Evolutionary conservation across 257 asterid species (phyloP).

Genomic region (Cynanchum wilfordii): DNA sequence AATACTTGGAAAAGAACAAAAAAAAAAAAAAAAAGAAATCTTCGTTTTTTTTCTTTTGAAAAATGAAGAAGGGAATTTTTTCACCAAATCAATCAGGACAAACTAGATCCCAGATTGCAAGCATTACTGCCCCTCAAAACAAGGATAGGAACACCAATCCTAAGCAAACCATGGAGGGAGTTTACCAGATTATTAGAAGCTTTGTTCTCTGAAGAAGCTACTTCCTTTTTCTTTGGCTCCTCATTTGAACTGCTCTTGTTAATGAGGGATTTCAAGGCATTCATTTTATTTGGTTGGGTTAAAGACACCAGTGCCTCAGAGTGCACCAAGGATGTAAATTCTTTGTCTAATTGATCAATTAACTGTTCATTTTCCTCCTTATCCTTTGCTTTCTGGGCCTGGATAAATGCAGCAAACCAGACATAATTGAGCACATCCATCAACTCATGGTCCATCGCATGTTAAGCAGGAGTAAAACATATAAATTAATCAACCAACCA

Average conservation of each 20-base stretch:
- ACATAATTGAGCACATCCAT: background rate
- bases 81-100: background rate
- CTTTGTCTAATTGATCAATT: conserved; percentile 68
- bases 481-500: conserved; percentile 19
- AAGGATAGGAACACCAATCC: background rate
- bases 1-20: background rate
- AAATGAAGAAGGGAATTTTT: no score
- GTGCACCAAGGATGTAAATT: conserved; percentile 64
- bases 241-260: conserved; percentile 38
- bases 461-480: conserved; percentile 4
- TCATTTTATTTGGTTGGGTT: conserved; percentile 72
- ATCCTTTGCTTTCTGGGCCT: conserved; percentile 96
- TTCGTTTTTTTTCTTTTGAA: background rate
- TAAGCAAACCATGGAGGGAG: background rate
- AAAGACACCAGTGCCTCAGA: conserved; percentile 69
- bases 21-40: background rate
- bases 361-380: conserved; percentile 80
- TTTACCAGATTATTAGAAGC: conserved; percentile 42
- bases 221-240: conserved; percentile 39
- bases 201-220: conserved; percentile 26
- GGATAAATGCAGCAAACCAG: conserved; percentile 20
- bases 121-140: background rate
- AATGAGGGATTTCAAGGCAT: conserved; percentile 65
- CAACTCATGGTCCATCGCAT: conserved; percentile 11
- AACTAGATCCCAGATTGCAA: background rate